Conservation (phyloP, 1,284 basidiomycete genomes). For the Malassezia equina region DNA sequence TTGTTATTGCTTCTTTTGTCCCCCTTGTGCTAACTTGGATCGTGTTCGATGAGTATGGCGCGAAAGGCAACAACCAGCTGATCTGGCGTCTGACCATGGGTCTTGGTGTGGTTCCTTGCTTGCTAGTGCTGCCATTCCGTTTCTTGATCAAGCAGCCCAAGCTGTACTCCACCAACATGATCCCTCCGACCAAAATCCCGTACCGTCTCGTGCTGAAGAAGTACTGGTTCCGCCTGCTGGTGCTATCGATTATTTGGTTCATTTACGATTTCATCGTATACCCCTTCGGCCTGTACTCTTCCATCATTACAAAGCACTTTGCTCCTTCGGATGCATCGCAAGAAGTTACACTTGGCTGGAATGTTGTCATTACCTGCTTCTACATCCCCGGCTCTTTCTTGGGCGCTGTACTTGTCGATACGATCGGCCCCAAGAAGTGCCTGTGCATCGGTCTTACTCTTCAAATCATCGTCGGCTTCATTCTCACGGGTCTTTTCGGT, state of each 20-base stretch:
- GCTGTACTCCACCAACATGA: constrained; percentile 59
- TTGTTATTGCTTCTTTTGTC: constrained; percentile 71
- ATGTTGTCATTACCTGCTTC: constrained; percentile 50
- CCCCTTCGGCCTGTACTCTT: constrained; percentile 62
- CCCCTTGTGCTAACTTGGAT: constrained; percentile 55
- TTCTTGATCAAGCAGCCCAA: constrained; percentile 70
- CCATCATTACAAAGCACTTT: constrained; percentile 53
- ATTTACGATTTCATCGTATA: constrained; percentile 33
- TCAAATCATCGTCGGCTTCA: constrained; percentile 55
- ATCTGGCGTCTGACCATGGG: constrained; percentile 68
- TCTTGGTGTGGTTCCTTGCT: constrained; percentile 70
- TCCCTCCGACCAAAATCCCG: constrained; percentile 62
- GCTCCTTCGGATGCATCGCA: neutral
- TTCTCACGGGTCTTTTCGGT: constrained; percentile 32
- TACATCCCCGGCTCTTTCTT: constrained; percentile 59
- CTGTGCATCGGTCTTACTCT: constrained; percentile 33
- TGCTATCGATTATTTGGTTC: constrained; percentile 64
- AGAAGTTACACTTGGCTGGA: constrained; percentile 37
- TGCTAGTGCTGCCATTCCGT: constrained; percentile 74
- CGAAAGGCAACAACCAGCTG: constrained; percentile 48
- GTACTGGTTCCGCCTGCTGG: constrained; percentile 63
- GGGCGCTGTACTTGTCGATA: constrained; percentile 63
- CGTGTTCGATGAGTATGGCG: constrained; percentile 51
- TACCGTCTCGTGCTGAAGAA: constrained; percentile 69
- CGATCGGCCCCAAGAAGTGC: constrained; percentile 39